These are phyloP conservation scores for Aschersonia sp. DNA, from an alignment of 2,329 filamentous ascomycete species.

Conservation along the genomic window DNA sequence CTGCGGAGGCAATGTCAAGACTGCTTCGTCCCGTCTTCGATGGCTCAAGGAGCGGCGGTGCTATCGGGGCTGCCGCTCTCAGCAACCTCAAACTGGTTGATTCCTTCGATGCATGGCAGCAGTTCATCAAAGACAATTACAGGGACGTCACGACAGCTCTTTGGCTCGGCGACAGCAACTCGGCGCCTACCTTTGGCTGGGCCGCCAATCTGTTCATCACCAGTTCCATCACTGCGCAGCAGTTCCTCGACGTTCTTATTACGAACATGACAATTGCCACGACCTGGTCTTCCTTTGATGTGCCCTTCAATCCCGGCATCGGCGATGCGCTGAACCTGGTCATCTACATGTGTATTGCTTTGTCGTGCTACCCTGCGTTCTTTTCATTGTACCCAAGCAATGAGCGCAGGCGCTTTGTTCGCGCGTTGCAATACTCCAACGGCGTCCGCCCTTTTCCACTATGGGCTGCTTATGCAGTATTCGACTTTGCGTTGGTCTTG, in stretches of 20 bases:
- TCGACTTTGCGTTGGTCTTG: slow-evolving; percentile 67
- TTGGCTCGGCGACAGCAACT: slow-evolving; percentile 52
- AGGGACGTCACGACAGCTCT: slow-evolving; percentile 60
- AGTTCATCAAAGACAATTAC: slow-evolving; percentile 47
- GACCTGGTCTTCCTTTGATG: slow-evolving; percentile 61
- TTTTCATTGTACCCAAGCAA: slow-evolving; percentile 82
- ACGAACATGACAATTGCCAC: slow-evolving; percentile 56
- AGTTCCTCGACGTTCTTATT: slow-evolving; percentile 50
- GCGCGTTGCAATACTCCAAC: slow-evolving; percentile 82
- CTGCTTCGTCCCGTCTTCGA: slow-evolving; percentile 27
- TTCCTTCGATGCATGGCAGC: slow-evolving; percentile 53
- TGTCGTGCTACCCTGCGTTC: slow-evolving; percentile 70
- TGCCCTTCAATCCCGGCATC: slow-evolving; percentile 52
- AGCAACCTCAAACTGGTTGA: slow-evolving; percentile 39
- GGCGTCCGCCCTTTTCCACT: slow-evolving; percentile 70
- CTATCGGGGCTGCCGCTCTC: slow-evolving; percentile 8
- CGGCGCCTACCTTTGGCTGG: slow-evolving; percentile 56
- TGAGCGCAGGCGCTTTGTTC: slow-evolving; percentile 65
- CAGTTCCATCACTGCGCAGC: slow-evolving; percentile 48
- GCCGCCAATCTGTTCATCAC: slow-evolving; percentile 45
- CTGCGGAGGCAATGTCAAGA: slow-evolving; percentile 10
- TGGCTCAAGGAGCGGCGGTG: slow-evolving; percentile 8
- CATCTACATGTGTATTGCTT: slow-evolving; percentile 67
- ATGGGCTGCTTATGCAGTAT: slow-evolving; percentile 70
- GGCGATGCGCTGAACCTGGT: slow-evolving; percentile 67